phyloP scores from a whole-genome alignment of 192 early-diverging fungal genomes.

The Coemansia biformis region DNA sequence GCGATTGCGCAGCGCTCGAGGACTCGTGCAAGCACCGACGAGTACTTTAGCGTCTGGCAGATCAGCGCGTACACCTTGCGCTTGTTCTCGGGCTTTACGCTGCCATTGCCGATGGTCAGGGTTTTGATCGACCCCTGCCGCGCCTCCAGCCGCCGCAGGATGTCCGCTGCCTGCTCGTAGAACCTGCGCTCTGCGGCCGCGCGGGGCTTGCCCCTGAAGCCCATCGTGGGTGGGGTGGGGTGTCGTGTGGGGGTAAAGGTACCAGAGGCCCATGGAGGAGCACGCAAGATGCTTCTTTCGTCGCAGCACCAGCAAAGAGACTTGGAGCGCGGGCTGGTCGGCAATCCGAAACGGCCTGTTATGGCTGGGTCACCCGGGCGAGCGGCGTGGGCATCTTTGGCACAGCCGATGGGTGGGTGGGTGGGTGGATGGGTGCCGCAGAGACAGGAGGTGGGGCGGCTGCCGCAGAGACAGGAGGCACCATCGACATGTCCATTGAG shows the following conservation, averaged over 20 bases:
- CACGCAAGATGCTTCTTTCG: no score
- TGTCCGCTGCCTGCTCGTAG: slow-evolving; percentile 70
- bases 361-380: no score
- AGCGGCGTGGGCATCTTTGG: no score
- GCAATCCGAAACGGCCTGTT: no score
- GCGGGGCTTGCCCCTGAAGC: background rate
- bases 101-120: slow-evolving; percentile 61
- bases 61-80: slow-evolving; percentile 84
- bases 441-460: no score
- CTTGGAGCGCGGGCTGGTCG: no score
- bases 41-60: slow-evolving; percentile 83
- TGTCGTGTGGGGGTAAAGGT: background rate
- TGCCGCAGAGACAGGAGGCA: no score
- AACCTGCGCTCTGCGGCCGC: slow-evolving; percentile 18
- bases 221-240: background rate
- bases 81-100: slow-evolving; percentile 61
- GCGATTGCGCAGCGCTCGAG: slow-evolving; percentile 17
- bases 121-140: slow-evolving; percentile 76
- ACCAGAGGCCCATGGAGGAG: no score
- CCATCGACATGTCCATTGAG: no score
- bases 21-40: slow-evolving; percentile 23
- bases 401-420: no score
- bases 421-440: no score
- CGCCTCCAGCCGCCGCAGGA: slow-evolving; percentile 64
- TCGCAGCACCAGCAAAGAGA: no score